Conservation (phyloP, 768 basidiomycete species). For the Lactifluus pinguis region DNA sequence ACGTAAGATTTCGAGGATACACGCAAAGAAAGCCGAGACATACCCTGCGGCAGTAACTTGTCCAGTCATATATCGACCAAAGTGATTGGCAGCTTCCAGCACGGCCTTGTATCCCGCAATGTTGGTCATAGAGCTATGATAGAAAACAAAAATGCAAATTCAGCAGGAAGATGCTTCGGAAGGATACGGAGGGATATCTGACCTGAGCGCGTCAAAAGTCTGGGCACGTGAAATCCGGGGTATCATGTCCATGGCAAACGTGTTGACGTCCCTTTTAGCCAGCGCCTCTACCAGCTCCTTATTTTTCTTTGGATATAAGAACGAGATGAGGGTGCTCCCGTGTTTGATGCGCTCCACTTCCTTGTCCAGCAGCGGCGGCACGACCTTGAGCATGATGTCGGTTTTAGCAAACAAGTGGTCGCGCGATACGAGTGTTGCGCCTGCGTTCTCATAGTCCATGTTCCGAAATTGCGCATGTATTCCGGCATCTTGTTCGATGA, state of each 20-base stretch:
- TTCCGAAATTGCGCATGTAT: constrained; percentile 69
- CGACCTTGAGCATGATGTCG: constrained; percentile 82
- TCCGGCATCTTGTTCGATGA: constrained; percentile 69
- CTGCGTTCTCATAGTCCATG: constrained; percentile 69
- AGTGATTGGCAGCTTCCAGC: constrained; percentile 81
- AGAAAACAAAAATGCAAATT: no score
- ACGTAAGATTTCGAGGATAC: background rate
- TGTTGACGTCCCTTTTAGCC: constrained; percentile 55
- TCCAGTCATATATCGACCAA: constrained; percentile 83
- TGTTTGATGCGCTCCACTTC: constrained; percentile 57
- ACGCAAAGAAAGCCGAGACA: constrained; percentile 25
- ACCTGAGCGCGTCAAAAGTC: constrained; percentile 85
- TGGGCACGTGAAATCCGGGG: constrained; percentile 87
- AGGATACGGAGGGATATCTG: constrained; percentile 7
- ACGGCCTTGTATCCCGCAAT: constrained; percentile 92
- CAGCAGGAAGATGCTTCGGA: background rate
- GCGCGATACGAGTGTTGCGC: constrained; percentile 65
- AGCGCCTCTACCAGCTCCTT: constrained; percentile 61
- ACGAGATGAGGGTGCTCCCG: constrained; percentile 74
- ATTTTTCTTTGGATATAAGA: constrained; percentile 80
- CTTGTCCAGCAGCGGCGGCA: constrained; percentile 56
- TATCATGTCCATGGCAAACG: constrained; percentile 89
- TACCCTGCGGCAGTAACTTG: constrained; percentile 88
- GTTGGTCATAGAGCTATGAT: constrained; percentile 79
- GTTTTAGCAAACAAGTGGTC: constrained; percentile 58